Conservation (phyloP, 768 basidiomycete genomes). For the Hygrocybe punicea region DNA sequence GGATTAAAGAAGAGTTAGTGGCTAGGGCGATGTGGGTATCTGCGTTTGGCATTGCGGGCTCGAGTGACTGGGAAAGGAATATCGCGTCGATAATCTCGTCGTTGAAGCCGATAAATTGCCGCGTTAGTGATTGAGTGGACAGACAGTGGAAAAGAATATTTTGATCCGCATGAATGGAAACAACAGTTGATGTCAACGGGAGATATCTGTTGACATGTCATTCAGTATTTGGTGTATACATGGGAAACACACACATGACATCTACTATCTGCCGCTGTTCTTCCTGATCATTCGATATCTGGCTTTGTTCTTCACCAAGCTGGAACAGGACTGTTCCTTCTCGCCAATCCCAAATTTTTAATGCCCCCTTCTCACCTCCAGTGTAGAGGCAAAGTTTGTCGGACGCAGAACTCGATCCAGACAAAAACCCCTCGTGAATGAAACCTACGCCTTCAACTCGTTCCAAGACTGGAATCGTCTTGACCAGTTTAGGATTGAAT, state of each 20-base stretch:
- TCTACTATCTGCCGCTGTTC: slow-evolving; percentile 82
- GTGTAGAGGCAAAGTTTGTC: slow-evolving; percentile 70
- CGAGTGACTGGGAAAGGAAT: slow-evolving; percentile 59
- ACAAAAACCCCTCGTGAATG: slow-evolving; percentile 50
- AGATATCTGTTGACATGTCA: slow-evolving; percentile 55
- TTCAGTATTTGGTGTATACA: slow-evolving; percentile 1
- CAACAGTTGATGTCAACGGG: slow-evolving; percentile 56
- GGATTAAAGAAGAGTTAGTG: slow-evolving; percentile 95
- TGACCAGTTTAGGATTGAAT: slow-evolving; percentile 57
- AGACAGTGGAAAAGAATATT: slow-evolving; percentile 92
- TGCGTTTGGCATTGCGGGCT: slow-evolving; percentile 23
- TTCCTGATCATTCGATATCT: slow-evolving; percentile 54
- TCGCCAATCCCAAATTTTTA: slow-evolving; percentile 82
- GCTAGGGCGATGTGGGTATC: slow-evolving; percentile 87
- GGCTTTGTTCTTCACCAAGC: slow-evolving; percentile 49
- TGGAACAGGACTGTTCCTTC: slow-evolving; percentile 61
- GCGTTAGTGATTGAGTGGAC: slow-evolving; percentile 54
- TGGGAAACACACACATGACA: slow-evolving; percentile 62
- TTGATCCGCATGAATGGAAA: slow-evolving; percentile 92
- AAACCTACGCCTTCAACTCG: slow-evolving; percentile 85
- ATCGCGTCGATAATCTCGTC: slow-evolving; percentile 93
- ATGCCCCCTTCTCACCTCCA: slow-evolving; percentile 83
- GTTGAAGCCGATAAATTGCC: slow-evolving; percentile 94
- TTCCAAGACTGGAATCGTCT: slow-evolving; percentile 81
- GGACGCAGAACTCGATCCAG: slow-evolving; percentile 39